Evolutionary conservation across 257 asterid species (phyloP), one percentile per base, ranked within the genome.

Genomic region (Haberlea rhodopensis): DNA sequence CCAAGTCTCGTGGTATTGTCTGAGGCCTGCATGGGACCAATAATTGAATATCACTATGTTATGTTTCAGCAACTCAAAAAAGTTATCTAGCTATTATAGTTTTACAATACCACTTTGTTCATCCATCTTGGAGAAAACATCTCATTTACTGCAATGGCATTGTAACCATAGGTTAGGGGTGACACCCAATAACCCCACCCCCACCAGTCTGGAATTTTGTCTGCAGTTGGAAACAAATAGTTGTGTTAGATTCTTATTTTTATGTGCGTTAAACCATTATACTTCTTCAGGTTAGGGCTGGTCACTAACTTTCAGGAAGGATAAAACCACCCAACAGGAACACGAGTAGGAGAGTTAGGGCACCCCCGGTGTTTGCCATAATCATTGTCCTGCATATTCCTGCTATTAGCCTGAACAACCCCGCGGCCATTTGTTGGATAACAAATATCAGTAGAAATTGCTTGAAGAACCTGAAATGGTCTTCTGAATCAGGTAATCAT

Each of bases 181-280:
- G 90, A 87, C 20, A 79, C 26, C 94, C 95, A 87, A 43, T 63
- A 79, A 8, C 70, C 95, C 94, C 95, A 87, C 9, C 84, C 68
- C 87, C 87, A 87, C 95, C 95, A 87, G 57, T 61, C 82, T 0
- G 95, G 95, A 32, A 85, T 82, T 58, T 80, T 60, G 27, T 63
- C 94, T 87, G 81, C 54, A 51, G 56, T 65, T 16, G 23, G 23
- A 58, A 49, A 15, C 28, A 60, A 46, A 45, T 13, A 20, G 13
- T 53, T 8, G 9, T 10, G 8, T 62, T 23, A 62, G 60, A 27
- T 5, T n/a, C 56, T 56, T 13, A 34, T 24, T 5, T n/a, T 40
- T 23, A 46, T 28, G 34, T 51, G 52, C 61, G 49, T 15, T 15
- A 23, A 19, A 21, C 21, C 26, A 56, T 8, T 8, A 29, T 1